Conservation (phyloP, 225 moss, liverwort and hornwort species). For the Ulota crispa region DNA sequence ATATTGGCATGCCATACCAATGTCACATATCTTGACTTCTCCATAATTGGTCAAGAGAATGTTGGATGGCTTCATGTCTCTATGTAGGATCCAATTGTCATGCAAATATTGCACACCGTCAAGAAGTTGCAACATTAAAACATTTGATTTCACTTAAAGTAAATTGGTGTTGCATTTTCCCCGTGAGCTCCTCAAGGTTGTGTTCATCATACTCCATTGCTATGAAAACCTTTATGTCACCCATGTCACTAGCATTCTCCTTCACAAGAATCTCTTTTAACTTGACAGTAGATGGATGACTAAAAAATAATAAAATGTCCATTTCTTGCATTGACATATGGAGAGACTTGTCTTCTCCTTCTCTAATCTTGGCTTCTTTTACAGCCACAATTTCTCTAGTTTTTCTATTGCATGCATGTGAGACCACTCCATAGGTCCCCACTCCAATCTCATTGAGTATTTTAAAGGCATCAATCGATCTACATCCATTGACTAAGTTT, state of each 20-base stretch:
- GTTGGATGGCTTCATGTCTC: neutral
- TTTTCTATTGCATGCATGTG: neutral
- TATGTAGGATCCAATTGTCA: neutral
- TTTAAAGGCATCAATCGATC: constrained; percentile 21
- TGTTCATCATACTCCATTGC: neutral
- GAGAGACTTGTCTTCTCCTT: neutral
- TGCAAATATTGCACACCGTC: constrained; percentile 11
- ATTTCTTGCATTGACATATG: neutral
- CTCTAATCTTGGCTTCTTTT: neutral
- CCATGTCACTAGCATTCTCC: neutral
- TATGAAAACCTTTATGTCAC: neutral
- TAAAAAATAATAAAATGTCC: neutral
- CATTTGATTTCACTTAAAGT: constrained; percentile 7
- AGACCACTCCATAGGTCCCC: constrained; percentile 24
- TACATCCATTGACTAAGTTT: constrained; percentile 8
- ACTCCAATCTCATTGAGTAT: neutral
- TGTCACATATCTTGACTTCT: neutral
- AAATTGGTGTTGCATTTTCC: neutral
- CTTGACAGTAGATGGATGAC: constrained; percentile 16
- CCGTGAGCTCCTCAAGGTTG: neutral
- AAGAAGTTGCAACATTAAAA: constrained; percentile 15
- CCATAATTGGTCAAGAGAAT: neutral
- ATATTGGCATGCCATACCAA: constrained; percentile 36
- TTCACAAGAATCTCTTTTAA: neutral
- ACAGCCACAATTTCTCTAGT: constrained; percentile 15